These are phyloP conservation scores for Wallacemonas sp. DNA, from an alignment of 208 protist species.

Conservation along the genomic window DNA sequence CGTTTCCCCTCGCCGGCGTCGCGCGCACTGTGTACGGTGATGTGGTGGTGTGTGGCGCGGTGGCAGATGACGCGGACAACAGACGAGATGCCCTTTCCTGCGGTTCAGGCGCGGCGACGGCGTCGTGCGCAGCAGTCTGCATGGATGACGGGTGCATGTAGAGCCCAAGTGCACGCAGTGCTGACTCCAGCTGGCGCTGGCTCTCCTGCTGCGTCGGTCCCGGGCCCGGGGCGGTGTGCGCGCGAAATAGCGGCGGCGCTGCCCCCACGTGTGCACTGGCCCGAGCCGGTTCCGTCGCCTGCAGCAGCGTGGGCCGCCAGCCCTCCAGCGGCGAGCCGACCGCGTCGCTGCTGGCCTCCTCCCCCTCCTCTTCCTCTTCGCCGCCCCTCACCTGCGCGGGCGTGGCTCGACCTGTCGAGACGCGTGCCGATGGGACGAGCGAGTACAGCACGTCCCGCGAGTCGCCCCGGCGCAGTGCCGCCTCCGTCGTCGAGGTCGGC, in stretches of 20 bases:
- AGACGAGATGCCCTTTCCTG: background rate
- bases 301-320: no score
- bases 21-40: background rate
- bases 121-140: background rate
- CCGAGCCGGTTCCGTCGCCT: no score
- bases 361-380: no score
- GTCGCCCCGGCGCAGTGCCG: no score
- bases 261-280: no score
- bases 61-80: no score
- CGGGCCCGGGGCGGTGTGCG: background rate
- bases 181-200: conserved; percentile 3
- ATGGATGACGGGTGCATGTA: background rate
- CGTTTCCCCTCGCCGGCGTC: background rate
- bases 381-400: background rate
- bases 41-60: background rate
- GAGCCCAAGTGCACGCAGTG: background rate
- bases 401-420: background rate
- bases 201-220: conserved; percentile 2
- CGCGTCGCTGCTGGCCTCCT: background rate
- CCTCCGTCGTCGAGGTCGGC: background rate
- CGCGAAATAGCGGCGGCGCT: background rate
- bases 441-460: conserved; percentile 4
- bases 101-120: background rate
- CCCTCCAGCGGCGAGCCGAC: no score
- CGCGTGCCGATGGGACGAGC: conserved; percentile 1